Evolutionary conservation across 2,329 filamentous ascomycete species (phyloP), one percentile per base, ranked within the genome.

Genomic region (Podosphaera leucotricha): DNA sequence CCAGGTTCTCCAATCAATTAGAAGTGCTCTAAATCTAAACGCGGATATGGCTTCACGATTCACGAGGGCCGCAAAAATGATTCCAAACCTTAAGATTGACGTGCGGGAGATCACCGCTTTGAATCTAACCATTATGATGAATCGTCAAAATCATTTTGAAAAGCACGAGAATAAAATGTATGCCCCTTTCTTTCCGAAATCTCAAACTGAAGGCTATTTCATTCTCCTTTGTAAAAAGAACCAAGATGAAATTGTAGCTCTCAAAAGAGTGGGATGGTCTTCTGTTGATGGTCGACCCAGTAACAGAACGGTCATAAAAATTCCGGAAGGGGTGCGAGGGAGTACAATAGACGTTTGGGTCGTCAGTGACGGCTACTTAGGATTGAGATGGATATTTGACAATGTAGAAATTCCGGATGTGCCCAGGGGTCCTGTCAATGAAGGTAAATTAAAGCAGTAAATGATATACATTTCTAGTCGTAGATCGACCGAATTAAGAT

Each of bases 181-280:
- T 54, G 84, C 90, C 0, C 87, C 92, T 2, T 71, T 72, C 19
- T 95, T 92, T 62, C 87, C 87, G 1, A 98, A 98, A 61, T 76
- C 85, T 15, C 90, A 98, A 61, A 90, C 76, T 0, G 90, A 98
- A 56, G 86, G 86, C 0, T 95, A 78, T 71, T 95, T 98, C 60
- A 72, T 90, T 13, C 57, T 95, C 19, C 69, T 92, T 0, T 77
- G 75, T 6, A 75, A 80, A 52, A 55, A 71, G 2, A 64, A 64
- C 0, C 70, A 63, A 6, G 83, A 87, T 47, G 83, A 94, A 52
- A 68, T 95, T 35, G 61, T 93, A 3, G 87, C 80, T 2, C 66
- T 98, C 49, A 95, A 93, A 68, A 68, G 90, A 24, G 72, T 90
- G 0, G 77, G 76, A 1, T 95, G 90, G 86, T 59, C 55, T 41